Evolutionary conservation across 306 rosid species (phyloP), one percentile per base, ranked within the genome.

Genomic region (Cyclanthera cordifolia): DNA sequence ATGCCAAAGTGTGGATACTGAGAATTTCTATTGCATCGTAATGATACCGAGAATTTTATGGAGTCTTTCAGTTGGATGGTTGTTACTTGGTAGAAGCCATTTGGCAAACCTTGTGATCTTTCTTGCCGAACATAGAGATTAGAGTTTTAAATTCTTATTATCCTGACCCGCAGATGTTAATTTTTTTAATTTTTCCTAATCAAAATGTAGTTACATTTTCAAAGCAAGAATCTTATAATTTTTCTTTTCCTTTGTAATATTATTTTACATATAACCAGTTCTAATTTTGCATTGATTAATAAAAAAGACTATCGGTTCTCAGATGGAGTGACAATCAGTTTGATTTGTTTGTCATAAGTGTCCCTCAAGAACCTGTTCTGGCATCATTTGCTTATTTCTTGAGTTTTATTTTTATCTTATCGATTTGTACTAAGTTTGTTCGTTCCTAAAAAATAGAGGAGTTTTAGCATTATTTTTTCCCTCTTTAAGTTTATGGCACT

Each of bases 401-500:
- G 46, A 48, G 14, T 49, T 49, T 24, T 6, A 8, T 28, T 61
- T 60, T 60, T 61, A 41, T 37, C 47, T 59, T 8, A 16, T 32
- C n/a, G 66, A 15, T 47, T 39, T 19, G 68, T 10, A 48, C 25
- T 17, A 21, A 17, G 67, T 60, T 65, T 43, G n/a, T 21, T 23
- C 37, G 45, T 65, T 65, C 53, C 65, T 2, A 41, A 32, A 47
- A 13, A 13, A 46, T 13, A 23, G 63, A 37, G 41, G 63, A 37
- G 41, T 57, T 53, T 73, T 72, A 17, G 25, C 16, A 53, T 63
- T 54, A 32, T 69, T 67, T 67, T 66, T 65, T 17, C 69, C 68
- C 17, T 27, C 65, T 59, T 2, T 14, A 39, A 21, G 61, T 75
- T 16, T 27, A 48, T 64, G 43, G n/a, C 72, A 57, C 55, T 70